Base-by-base conservation (phyloP, 441 rosid species). In the Gossypium aridum region DNA sequence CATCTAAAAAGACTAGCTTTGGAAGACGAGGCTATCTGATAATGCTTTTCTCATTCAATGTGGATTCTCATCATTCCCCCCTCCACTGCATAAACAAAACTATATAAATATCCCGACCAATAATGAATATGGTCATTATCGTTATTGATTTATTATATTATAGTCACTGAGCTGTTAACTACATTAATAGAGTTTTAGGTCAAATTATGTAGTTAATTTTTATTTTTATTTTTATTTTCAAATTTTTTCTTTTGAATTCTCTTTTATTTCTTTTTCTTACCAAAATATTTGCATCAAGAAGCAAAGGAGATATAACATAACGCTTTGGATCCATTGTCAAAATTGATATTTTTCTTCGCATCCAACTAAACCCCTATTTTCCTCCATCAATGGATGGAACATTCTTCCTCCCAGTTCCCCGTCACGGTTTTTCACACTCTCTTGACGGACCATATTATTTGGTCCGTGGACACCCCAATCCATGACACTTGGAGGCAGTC, bases 401-500 rank as follows among this genome's bases (percentile, higher is more conserved):
- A 3, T 82, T 88, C 79, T 51, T 78, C 86, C 68, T 84, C 89
- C 16, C 84, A 90, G 20, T 90, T 83, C 83, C 90, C 94, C 74
- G 89, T 95, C 78, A 56, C 97, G 1, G 90, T 97, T 53, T 94
- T 92, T 86, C 93, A 91, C 16, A 91, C 98, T 45, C 92, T 95
- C 78, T 85, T 96, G 64, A 86, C 90, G 53, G 99, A 92, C 60
- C 97, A 89, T 85, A 89, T 31, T 31, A 31, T 91, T 84, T 92
- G 96, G 96, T 81, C 91, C 2, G 75, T 90, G 17, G 97, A 91
- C 68, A 77, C 91, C 53, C 97, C 91, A 31, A 83, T 85, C 59
- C 93, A 98, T 8, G 98, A 92, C 64, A 92, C 97, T 17, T 94
- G 87, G 14, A 92, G 99, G 98, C 80, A 96, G 2, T 89, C 99